Evolutionary conservation across 495 filamentous ascomycete genomes (phyloP).

Genomic region (Usnea hakonensis): DNA sequence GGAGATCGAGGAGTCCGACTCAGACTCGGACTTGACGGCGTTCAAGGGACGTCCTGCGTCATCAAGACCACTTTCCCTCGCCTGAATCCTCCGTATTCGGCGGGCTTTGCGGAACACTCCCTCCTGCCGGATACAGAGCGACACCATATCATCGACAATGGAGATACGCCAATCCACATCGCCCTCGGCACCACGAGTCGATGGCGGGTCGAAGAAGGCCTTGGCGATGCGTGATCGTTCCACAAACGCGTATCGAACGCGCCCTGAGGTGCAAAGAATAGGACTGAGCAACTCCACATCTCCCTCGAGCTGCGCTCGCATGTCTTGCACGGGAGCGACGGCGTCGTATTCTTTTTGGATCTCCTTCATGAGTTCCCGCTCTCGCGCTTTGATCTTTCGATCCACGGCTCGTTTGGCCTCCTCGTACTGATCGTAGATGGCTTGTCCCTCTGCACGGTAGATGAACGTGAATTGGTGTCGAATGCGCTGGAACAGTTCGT

Average conservation of each 20-base stretch:
- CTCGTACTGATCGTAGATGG: constrained; percentile 3
- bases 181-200: neutral
- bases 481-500: constrained; percentile 11
- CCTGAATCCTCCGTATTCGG: constrained; percentile 1
- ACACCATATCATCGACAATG: constrained; percentile 3
- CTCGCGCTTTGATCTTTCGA: constrained; percentile 2
- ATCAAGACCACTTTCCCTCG: neutral
- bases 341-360: constrained; percentile 4
- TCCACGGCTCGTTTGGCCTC: neutral
- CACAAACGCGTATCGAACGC: too few relatives aligned
- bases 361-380: constrained; percentile 6
- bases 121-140: constrained; percentile 12
- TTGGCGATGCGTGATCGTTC: too few relatives aligned
- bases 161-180: neutral
- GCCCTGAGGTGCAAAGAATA: too few relatives aligned
- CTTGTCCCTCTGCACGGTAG: constrained; percentile 8
- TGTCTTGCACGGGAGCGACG: constrained; percentile 3
- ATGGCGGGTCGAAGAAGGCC: neutral
- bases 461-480: too few relatives aligned
- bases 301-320: too few relatives aligned
- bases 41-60: neutral
- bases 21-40: neutral
- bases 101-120: constrained; percentile 11
- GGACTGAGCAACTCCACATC: too few relatives aligned
- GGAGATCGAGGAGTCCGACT: constrained; percentile 2